Percentiles rank a stretch among this genome's conserved stretches.
Conservation (phyloP, 805 yeast genomes). For the Henningerozyma blattae region DNA sequence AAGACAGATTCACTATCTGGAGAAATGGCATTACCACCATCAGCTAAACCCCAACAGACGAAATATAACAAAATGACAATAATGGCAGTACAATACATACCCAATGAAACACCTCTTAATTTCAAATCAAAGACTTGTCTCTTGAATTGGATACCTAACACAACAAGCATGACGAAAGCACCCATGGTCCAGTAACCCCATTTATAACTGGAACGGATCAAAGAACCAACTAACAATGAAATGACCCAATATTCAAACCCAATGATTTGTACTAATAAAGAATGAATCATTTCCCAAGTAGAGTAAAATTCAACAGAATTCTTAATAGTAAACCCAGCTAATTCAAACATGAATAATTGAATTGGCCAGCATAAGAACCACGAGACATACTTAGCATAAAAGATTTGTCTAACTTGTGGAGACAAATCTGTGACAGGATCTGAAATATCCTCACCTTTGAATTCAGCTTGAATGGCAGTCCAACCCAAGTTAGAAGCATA, state of each 20-base stretch:
- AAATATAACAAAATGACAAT: slow-evolving; percentile 1
- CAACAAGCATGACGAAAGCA: slow-evolving; percentile 22
- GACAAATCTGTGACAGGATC: slow-evolving; percentile 17
- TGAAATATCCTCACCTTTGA: slow-evolving; percentile 30
- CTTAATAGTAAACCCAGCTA: slow-evolving; percentile 7
- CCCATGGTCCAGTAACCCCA: slow-evolving; percentile 41
- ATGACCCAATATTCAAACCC: slow-evolving; percentile 37
- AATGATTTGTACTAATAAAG: slow-evolving; percentile 27
- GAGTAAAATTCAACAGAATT: slow-evolving; percentile 2
- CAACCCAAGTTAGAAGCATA: slow-evolving; percentile 52
- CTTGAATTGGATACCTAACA: neutral
- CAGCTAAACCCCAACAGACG: slow-evolving; percentile 26
- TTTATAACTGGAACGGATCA: slow-evolving; percentile 35
- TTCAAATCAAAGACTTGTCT: neutral
- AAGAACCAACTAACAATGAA: slow-evolving; percentile 32
- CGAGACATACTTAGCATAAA: slow-evolving; percentile 44
- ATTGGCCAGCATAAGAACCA: slow-evolving; percentile 38
- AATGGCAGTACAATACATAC: neutral
- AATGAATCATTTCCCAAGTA: neutral
- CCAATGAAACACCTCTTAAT: neutral
- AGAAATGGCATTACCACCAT: slow-evolving; percentile 51
- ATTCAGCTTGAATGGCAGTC: slow-evolving; percentile 36
- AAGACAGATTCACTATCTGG: slow-evolving; percentile 49
- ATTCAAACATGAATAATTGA: neutral
- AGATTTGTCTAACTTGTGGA: slow-evolving; percentile 39